A percentile compares a stretch with the other conserved stretches of the same genome.
Evolutionary conservation across 495 filamentous ascomycete species (phyloP).

Genomic region (Hypoxylon lienhwacheense): DNA sequence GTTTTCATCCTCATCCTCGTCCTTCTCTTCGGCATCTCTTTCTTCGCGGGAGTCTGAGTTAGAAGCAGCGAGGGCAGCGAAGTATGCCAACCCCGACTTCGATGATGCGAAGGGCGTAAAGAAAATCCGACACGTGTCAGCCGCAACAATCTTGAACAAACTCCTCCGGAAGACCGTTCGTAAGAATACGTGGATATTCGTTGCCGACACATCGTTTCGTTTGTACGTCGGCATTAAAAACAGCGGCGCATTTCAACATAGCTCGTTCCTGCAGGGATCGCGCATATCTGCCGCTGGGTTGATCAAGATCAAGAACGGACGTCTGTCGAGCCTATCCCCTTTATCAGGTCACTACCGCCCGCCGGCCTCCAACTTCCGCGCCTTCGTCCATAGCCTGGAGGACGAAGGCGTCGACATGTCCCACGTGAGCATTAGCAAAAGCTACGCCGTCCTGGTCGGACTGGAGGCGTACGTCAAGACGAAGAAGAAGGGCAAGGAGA

Average conservation of each 20-base stretch:
- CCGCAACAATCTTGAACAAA: slow-evolving; percentile 68
- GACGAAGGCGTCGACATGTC: slow-evolving; percentile 78
- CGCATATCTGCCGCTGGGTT: slow-evolving; percentile 81
- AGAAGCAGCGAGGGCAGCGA: slow-evolving; percentile 48
- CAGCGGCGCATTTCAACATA: slow-evolving; percentile 86
- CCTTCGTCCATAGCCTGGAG: slow-evolving; percentile 72
- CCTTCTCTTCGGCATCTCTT: no score
- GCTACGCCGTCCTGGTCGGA: slow-evolving; percentile 79
- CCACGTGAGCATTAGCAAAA: slow-evolving; percentile 72
- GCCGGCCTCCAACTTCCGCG: slow-evolving; percentile 73
- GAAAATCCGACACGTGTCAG: slow-evolving; percentile 68
- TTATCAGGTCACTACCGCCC: slow-evolving; percentile 87
- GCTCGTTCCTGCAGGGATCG: slow-evolving; percentile 79
- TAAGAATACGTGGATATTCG: slow-evolving; percentile 90
- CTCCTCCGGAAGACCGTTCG: slow-evolving; percentile 69
- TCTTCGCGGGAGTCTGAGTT: slow-evolving; percentile 34
- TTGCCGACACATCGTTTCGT: slow-evolving; percentile 81
- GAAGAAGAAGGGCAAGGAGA: slow-evolving; percentile 59
- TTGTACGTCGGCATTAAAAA: slow-evolving; percentile 92
- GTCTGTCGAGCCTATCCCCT: slow-evolving; percentile 58
- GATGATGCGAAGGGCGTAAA: slow-evolving; percentile 59
- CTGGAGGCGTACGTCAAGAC: slow-evolving; percentile 74
- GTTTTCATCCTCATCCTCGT: slow-evolving; percentile 9
- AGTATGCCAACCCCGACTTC: slow-evolving; percentile 58
- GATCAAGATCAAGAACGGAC: slow-evolving; percentile 81